Evolutionary conservation across 352 stramenopile genomes (phyloP).

Genomic region (Phytophthora lateralis): DNA sequence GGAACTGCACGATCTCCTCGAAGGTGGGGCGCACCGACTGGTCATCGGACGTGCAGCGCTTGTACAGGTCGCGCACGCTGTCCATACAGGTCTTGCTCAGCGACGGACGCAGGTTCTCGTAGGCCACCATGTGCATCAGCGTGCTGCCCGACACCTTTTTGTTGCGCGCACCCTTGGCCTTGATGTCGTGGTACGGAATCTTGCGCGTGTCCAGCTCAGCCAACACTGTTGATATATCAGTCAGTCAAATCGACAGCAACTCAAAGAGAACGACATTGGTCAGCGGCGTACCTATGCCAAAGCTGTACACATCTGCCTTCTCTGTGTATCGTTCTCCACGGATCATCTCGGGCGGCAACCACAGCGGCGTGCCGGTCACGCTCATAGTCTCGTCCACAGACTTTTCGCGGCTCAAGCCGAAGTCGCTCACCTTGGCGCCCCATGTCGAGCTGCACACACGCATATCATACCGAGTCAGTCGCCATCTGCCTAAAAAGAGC

Average conservation of each 20-base stretch:
- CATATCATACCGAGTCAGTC: constrained; percentile 25
- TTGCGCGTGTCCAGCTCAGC: constrained; percentile 86
- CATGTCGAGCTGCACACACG: constrained; percentile 66
- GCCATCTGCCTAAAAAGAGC: constrained; percentile 6
- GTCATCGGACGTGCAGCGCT: constrained; percentile 81
- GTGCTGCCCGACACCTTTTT: constrained; percentile 88
- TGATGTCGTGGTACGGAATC: constrained; percentile 90
- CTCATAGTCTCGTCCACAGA: constrained; percentile 96
- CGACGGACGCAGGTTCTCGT: constrained; percentile 85
- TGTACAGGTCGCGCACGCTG: constrained; percentile 80
- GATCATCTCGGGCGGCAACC: constrained; percentile 90
- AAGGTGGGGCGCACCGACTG: constrained; percentile 80
- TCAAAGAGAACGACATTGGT: not conserved
- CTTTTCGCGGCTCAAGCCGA: constrained; percentile 97
- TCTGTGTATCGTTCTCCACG: constrained; percentile 87
- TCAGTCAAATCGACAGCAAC: constrained; percentile 4
- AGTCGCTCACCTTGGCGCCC: constrained; percentile 96
- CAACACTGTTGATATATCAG: constrained; percentile 53
- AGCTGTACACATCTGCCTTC: constrained; percentile 90
- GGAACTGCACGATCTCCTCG: constrained; percentile 83
- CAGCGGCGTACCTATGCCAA: constrained; percentile 70
- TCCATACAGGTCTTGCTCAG: constrained; percentile 86
- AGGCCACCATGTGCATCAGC: constrained; percentile 91
- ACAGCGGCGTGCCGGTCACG: constrained; percentile 83
- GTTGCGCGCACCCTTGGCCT: constrained; percentile 80